A percentile compares a stretch with the other conserved stretches of the same genome.
These are phyloP conservation scores for Logfia minima DNA, from an alignment of 129 eudicot genomes.

Conservation along the genomic window DNA sequence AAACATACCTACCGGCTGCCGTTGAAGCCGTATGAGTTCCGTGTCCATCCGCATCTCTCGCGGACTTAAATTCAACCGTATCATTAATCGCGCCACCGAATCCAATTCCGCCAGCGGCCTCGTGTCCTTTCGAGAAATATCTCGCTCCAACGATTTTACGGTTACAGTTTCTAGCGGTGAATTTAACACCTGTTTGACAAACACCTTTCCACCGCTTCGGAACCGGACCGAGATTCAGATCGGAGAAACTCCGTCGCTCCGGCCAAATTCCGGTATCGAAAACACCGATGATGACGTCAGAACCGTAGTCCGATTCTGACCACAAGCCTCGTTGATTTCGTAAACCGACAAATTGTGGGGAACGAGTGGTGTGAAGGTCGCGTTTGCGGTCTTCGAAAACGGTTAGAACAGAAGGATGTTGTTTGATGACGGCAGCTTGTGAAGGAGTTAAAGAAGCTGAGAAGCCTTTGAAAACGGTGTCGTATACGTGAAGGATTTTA, in stretches of 20 bases:
- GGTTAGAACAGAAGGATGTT: conserved; percentile 61
- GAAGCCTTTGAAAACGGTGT: conserved; percentile 82
- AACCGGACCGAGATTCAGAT: conserved; percentile 70
- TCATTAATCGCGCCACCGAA: conserved; percentile 62
- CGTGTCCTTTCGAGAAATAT: conserved; percentile 72
- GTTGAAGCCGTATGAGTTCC: conserved; percentile 95
- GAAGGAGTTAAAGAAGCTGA: conserved; percentile 62
- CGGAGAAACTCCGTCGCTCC: conserved; percentile 80
- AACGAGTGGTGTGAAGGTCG: conserved; percentile 75
- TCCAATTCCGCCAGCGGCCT: conserved; percentile 61
- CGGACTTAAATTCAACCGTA: conserved; percentile 63
- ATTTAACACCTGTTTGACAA: conserved; percentile 56
- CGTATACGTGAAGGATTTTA: conserved; percentile 65
- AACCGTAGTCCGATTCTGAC: conserved; percentile 88
- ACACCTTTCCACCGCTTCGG: conserved; percentile 71
- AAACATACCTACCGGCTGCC: conserved; percentile 75
- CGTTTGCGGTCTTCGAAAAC: conserved; percentile 66
- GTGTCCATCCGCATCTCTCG: conserved; percentile 91
- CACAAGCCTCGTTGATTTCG: conserved; percentile 75
- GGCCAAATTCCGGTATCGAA: conserved; percentile 62
- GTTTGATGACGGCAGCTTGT: conserved; percentile 36
- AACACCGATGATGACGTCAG: conserved; percentile 70
- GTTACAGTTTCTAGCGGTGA: conserved; percentile 50
- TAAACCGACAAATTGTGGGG: conserved; percentile 76
- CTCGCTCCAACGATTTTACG: conserved; percentile 69